phyloP scores from a whole-genome alignment of 768 basidiomycete species.

The Russula sp. region DNA sequence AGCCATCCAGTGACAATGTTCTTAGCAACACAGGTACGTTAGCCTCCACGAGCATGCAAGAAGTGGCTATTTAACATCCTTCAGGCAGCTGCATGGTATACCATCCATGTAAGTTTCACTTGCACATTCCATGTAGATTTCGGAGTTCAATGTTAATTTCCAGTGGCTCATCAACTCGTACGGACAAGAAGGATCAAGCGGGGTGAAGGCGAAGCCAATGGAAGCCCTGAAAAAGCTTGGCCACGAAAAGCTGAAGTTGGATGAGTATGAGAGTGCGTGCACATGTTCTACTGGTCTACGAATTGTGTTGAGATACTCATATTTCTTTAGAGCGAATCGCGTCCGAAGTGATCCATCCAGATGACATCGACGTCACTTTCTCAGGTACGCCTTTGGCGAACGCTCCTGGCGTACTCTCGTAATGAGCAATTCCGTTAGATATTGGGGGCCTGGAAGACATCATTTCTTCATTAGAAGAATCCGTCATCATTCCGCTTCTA shows the following conservation, averaged over 20 bases:
- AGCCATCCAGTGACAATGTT: conserved; percentile 43
- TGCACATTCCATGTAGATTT: not conserved
- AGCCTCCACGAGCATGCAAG: not conserved
- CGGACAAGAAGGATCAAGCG: conserved; percentile 49
- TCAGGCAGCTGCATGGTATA: conserved; percentile 79
- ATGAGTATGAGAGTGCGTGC: conserved; percentile 84
- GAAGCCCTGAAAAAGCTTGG: conserved; percentile 70
- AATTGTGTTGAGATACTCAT: not conserved
- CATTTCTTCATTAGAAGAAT: conserved; percentile 85
- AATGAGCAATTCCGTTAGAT: conserved; percentile 43
- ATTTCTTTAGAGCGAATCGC: conserved; percentile 69
- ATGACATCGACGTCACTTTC: conserved; percentile 78
- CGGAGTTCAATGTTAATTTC: conserved; percentile 8
- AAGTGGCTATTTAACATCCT: conserved; percentile 1
- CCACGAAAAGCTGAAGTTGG: conserved; percentile 69
- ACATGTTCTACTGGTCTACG: not conserved
- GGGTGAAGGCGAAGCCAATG: conserved; percentile 64
- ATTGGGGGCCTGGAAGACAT: conserved; percentile 94
- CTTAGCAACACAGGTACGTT: conserved; percentile 50
- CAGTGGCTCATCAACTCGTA: conserved; percentile 68
- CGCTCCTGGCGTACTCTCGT: not conserved
- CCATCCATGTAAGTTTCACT: conserved; percentile 55
- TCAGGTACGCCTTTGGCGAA: conserved; percentile 47
- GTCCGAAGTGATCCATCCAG: conserved; percentile 88
- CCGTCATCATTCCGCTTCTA: conserved; percentile 90